Base-by-base conservation (phyloP, 106 monocot genomes). In the Agapanthus africanus region DNA sequence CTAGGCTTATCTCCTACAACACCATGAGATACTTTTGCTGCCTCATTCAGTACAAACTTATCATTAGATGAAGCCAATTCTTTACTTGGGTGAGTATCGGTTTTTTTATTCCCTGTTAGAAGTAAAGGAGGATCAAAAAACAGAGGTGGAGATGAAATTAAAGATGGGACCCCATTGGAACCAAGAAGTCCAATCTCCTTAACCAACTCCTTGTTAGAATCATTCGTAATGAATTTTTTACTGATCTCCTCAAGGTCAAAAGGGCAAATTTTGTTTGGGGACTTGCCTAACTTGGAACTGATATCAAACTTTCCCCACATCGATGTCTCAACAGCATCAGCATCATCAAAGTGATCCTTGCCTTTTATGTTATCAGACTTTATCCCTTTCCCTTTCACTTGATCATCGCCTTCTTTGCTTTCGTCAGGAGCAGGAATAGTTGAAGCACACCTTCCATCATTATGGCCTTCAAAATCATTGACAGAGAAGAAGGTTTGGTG, bases 111-210 rank as follows among this genome's bases (percentile, higher is more conserved):
- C 42, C 40, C 68, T 68, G 51, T 59, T 1, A 82, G 33, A 21
- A 78, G 8, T 46, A 76, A 62, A 51, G 68, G 64, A 11, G 79
- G 62, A 36, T 92, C 89, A 61, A 76, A 59, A 27, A 73, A 73
- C 47, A 66, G 40, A 39, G 64, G 37, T 25, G 63, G 50, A 28
- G 67, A 61, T 50, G 76, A 70, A 21, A 87, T 71, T 68, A 99
- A 79, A 15, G 79, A 81, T 11, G 83, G 90, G 11, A 85, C 66
- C 46, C 87, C 93, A 78, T 87, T 80, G 37, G 84, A 87, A 35
- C 93, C 85, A 79, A 90, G 71, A 77, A 99, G 83, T 52, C 99
- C 99, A 36, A 99, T 87, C 56, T 93, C 87, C 47, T 99, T 69
- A 47, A 93, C 93, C 40, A 85, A 67, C 26, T 93, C 93, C 73